Base-by-base conservation (phyloP, 345 rosid genomes). In the Lepidium sativum region DNA sequence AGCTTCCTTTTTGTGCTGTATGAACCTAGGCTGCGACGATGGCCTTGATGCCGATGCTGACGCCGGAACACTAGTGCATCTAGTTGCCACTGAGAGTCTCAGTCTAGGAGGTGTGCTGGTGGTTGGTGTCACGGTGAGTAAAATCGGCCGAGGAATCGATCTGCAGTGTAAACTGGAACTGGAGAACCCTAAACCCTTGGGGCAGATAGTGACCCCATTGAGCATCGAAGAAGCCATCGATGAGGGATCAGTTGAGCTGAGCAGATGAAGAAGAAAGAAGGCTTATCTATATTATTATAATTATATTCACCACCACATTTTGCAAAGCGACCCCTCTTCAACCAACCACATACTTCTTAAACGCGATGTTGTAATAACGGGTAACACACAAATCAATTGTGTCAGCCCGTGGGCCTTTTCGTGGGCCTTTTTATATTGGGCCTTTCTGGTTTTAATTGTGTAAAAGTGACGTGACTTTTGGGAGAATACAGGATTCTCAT, bases 1-100 rank as follows among this genome's bases (percentile, higher is more conserved):
- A 12, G 99, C 99, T 78, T 94, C 99, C 58, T 84, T 88, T 72
- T 94, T 94, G 88, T 94, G 97, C 67, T 94, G 99, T 31, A 94
- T 88, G 75, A 94, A 90, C 80, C 99, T 75, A 7, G 96, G 99
- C 77, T 90, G 97, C 10, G 95, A 83, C 54, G 99, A 79, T 27
- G 99, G 95, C 65, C 97, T 76, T 5, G 99, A 76, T 10, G 92
- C 67, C 29, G 99, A 86, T 13, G 85, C 64, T 4, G 99, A 77
- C 10, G 92, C 67, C 33, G 99, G 85, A 16, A 86, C 64, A 63
- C 85, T 83, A 75, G 92, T 84, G 76, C 96, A 86, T 38, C 74
- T 90, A 18, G 85, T 64, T 1, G 80, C 60, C 21, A 67, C 54
- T 0, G 78, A 42, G 23, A 54, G 58, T 53, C 82, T 79, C 0